Conservation (phyloP, 768 basidiomycete species). For the Phanerochaete sordida region DNA sequence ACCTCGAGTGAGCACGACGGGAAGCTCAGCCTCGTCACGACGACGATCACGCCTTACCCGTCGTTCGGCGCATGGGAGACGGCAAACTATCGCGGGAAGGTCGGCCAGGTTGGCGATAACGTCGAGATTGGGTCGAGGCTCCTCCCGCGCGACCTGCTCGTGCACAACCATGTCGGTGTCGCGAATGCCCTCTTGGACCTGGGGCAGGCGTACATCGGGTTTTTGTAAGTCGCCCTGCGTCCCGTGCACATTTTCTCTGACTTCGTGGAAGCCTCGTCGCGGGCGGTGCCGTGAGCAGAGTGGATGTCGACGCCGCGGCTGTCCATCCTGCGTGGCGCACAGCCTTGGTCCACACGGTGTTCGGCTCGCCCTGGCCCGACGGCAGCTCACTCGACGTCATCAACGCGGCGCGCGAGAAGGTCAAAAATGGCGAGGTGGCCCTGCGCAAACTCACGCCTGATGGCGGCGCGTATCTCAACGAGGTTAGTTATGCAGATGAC, state of each 20-base stretch:
- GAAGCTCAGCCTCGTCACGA: slow-evolving; percentile 6
- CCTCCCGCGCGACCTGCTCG: slow-evolving; percentile 17
- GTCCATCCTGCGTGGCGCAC: slow-evolving; percentile 49
- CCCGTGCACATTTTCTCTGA: neutral
- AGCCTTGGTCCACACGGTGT: slow-evolving; percentile 31
- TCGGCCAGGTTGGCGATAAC: slow-evolving; percentile 5
- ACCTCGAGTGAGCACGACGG: slow-evolving; percentile 17
- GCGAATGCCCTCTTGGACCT: slow-evolving; percentile 10
- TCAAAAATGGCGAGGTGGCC: slow-evolving; percentile 20
- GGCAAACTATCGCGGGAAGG: neutral
- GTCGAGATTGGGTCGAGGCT: slow-evolving; percentile 18
- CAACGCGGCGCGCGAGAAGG: slow-evolving; percentile 7
- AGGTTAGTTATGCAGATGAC: too few species aligned
- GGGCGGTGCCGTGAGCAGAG: slow-evolving; percentile 40
- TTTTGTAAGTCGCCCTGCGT: slow-evolving; percentile 13
- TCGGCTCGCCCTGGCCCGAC: slow-evolving; percentile 20
- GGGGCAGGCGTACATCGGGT: neutral
- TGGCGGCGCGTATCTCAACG: slow-evolving; percentile 45
- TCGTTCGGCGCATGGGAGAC: slow-evolving; percentile 15
- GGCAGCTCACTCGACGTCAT: slow-evolving; percentile 17
- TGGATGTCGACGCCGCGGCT: slow-evolving; percentile 36
- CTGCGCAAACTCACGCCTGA: slow-evolving; percentile 30
- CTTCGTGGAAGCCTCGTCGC: slow-evolving; percentile 32
- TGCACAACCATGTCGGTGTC: slow-evolving; percentile 10
- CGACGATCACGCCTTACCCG: slow-evolving; percentile 13